Evolutionary conservation across 805 yeast species (phyloP).

Genomic region (Candida fluviatilis): DNA sequence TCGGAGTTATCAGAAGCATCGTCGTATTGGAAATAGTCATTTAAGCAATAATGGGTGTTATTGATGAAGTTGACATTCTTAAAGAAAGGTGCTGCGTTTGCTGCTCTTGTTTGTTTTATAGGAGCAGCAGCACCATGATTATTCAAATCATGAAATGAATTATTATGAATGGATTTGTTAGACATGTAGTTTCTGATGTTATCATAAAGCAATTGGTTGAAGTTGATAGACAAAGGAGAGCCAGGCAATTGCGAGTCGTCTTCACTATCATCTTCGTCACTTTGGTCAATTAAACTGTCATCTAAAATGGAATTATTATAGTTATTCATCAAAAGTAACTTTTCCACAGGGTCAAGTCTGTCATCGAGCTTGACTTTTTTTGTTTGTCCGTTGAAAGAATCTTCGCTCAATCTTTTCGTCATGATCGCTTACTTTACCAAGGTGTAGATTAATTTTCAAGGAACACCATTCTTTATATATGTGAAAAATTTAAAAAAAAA

Average conservation of each 20-base stretch:
- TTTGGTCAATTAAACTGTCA: conserved; percentile 9
- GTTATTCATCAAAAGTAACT: conserved; percentile 32
- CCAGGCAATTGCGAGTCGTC: conserved; percentile 4
- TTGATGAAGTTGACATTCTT: conserved; percentile 31
- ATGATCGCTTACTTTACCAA: no score
- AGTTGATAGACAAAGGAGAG: conserved; percentile 1
- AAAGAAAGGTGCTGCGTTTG: conserved; percentile 28
- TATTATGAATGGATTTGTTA: not conserved
- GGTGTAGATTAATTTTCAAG: no score
- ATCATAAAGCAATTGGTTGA: conserved; percentile 22
- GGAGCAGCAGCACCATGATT: conserved; percentile 1
- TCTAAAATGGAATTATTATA: conserved; percentile 23
- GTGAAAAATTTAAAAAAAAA: conserved; percentile 1
- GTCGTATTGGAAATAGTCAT: conserved; percentile 33
- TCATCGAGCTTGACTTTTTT: conserved; percentile 14
- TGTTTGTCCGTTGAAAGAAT: not conserved
- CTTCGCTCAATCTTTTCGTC: not conserved
- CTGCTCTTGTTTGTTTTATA: conserved; percentile 6
- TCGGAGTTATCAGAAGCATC: conserved; percentile 4
- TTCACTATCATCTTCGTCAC: conserved; percentile 8
- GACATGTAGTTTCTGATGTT: conserved; percentile 32
- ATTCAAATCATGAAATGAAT: not conserved
- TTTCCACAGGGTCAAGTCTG: conserved; percentile 41
- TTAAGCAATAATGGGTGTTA: conserved; percentile 23
- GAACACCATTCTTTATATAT: not conserved